Evolutionary conservation across 2,329 filamentous ascomycete species (phyloP), one percentile per base, ranked within the genome.

Genomic region (Albophoma yamanashiensis): DNA sequence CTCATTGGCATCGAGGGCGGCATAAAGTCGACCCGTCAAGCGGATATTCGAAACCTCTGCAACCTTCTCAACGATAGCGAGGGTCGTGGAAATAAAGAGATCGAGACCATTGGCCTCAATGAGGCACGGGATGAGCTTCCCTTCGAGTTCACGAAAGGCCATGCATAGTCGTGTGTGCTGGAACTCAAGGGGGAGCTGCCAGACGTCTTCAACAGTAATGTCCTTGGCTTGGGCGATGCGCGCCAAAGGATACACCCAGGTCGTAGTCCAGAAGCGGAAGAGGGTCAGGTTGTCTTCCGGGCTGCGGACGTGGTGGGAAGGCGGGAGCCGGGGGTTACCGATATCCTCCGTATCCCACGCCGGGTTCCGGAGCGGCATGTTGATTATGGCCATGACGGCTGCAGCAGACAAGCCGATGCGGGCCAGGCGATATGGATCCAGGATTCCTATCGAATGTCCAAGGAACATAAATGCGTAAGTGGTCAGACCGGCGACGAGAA

Each of bases 241-340:
- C 15, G 95, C 91, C 8, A 96, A 74, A 0, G 91, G 88, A 0
- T 78, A 77, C 75, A 96, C 87, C 92, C 92, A 96, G 0, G 84
- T 89, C 36, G 96, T 88, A 7, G 84, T 87, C 83, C 93, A 89
- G 74, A 91, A 96, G 65, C 92, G 89, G 82, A 90, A 92, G 0
- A 92, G 77, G 0, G 82, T 89, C 31, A 96, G 71, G 63, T 89
- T 85, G 66, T 96, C 92, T 70, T 96, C 92, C 0, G 92, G 79
- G 43, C 82, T 85, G 59, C 91, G 87, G n/a, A 89, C 63, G 17
- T 69, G 64, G 34, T 67, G 65, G 2, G 67, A 72, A 0, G 74
- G 73, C 7, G 67, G 59, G 1, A 62, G 59, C 22, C 61, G 61
- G 4, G 64, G 15, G 55, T 62, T 70, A 56, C 70, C 73, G 22